phyloP scores from a whole-genome alignment of 2,329 filamentous ascomycete species.

The Aspergillus costaricaensis region DNA sequence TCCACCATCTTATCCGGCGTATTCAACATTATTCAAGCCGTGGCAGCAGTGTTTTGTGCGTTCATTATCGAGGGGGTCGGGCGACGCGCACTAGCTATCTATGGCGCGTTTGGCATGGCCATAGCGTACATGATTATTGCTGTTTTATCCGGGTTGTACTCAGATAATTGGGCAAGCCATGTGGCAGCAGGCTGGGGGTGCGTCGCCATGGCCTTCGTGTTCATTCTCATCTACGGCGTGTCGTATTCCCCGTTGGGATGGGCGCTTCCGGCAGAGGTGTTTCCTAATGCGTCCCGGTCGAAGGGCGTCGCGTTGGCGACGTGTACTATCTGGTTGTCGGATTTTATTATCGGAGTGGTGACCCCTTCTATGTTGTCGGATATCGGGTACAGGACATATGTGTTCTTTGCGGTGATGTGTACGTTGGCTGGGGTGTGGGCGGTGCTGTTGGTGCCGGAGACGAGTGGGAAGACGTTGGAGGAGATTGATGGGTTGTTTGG shows the following conservation, averaged over 20 bases:
- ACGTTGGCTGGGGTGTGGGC: slow-evolving; percentile 22
- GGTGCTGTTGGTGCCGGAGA: slow-evolving; percentile 32
- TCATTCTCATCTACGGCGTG: slow-evolving; percentile 68
- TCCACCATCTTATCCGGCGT: slow-evolving; percentile 63
- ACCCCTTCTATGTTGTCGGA: slow-evolving; percentile 61
- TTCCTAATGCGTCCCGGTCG: slow-evolving; percentile 63
- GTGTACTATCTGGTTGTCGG: slow-evolving; percentile 71
- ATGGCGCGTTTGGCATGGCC: slow-evolving; percentile 52
- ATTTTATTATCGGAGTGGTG: slow-evolving; percentile 67
- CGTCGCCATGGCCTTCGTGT: slow-evolving; percentile 50
- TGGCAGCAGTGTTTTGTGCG: slow-evolving; percentile 61
- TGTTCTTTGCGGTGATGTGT: slow-evolving; percentile 22
- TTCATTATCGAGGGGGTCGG: slow-evolving; percentile 25
- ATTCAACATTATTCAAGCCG: slow-evolving; percentile 55
- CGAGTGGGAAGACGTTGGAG: slow-evolving; percentile 32
- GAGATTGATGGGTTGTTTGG: slow-evolving; percentile 32
- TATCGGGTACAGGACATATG: slow-evolving; percentile 24
- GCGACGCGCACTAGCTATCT: slow-evolving; percentile 60
- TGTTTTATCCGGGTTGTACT: background rate
- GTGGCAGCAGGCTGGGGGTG: background rate
- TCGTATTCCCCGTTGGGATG: slow-evolving; percentile 44
- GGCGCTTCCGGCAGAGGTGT: slow-evolving; percentile 59
- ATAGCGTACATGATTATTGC: slow-evolving; percentile 1
- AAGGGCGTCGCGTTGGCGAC: slow-evolving; percentile 68
- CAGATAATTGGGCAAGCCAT: background rate